Conservation (phyloP, 2,329 filamentous ascomycete species). For the Clonostachys chloroleuca region DNA sequence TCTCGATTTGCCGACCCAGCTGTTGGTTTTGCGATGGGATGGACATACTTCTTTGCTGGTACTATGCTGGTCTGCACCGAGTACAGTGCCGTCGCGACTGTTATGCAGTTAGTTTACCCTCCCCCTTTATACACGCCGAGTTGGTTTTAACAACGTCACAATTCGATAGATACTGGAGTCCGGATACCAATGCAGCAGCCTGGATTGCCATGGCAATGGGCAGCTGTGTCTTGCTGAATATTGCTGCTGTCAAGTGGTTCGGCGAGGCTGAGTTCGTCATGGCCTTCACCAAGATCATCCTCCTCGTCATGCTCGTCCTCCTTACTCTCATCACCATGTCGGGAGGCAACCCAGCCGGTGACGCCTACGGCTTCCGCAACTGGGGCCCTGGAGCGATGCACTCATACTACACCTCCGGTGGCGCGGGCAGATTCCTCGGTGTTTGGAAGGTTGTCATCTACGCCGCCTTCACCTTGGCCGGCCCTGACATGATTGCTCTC, state of each 20-base stretch:
- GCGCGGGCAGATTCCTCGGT: conserved; percentile 58
- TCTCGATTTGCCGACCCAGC: conserved; percentile 51
- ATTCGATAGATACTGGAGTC: conserved; percentile 20
- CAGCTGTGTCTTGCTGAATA: conserved; percentile 39
- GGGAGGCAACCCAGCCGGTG: conserved; percentile 58
- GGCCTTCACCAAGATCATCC: conserved; percentile 46
- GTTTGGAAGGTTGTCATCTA: conserved; percentile 54
- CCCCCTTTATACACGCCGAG: too few relatives aligned
- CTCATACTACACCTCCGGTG: conserved; percentile 32
- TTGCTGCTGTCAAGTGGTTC: conserved; percentile 38
- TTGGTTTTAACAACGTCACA: too few relatives aligned
- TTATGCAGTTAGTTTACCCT: conserved; percentile 27
- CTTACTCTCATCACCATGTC: conserved; percentile 60
- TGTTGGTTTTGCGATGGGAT: conserved; percentile 50
- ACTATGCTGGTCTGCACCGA: conserved; percentile 39
- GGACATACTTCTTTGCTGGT: conserved; percentile 45
- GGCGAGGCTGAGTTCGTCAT: conserved; percentile 47
- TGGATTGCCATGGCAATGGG: conserved; percentile 44
- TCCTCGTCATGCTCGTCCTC: conserved; percentile 50
- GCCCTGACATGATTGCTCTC: conserved; percentile 62
- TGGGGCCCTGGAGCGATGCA: conserved; percentile 33
- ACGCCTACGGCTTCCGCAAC: conserved; percentile 61
- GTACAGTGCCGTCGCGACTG: conserved; percentile 35
- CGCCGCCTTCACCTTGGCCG: conserved; percentile 64
- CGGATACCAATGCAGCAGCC: conserved; percentile 35